Evolutionary conservation across 2,329 filamentous ascomycete genomes (phyloP).

Genomic region (Ophiosphaerella korrae): DNA sequence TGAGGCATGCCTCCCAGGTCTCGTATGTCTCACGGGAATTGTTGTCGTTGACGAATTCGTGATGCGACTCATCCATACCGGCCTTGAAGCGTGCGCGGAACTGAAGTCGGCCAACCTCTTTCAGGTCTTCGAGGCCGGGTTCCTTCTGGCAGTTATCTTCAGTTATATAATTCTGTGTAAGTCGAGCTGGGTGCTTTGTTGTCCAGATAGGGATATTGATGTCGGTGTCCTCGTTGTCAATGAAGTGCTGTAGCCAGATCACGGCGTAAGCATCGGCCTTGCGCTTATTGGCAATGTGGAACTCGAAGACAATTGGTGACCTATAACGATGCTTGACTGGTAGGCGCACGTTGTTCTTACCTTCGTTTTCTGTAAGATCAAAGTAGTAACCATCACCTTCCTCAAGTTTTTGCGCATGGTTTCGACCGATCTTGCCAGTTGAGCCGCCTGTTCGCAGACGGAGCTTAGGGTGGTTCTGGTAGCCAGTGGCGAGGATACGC

Average conservation of each 20-base stretch:
- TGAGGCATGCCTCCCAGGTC: slow-evolving; percentile 88
- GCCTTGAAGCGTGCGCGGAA: slow-evolving; percentile 86
- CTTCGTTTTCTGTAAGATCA: slow-evolving; percentile 59
- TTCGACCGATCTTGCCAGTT: slow-evolving; percentile 69
- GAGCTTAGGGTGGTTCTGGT: slow-evolving; percentile 68
- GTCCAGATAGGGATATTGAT: slow-evolving; percentile 92
- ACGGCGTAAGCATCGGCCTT: slow-evolving; percentile 75
- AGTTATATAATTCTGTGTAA: slow-evolving; percentile 92
- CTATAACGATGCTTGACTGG: slow-evolving; percentile 91
- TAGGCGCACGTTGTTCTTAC: slow-evolving; percentile 67
- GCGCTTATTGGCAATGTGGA: slow-evolving; percentile 72
- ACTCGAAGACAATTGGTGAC: slow-evolving; percentile 87
- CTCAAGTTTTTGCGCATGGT: slow-evolving; percentile 63
- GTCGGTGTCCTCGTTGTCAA: slow-evolving; percentile 76
- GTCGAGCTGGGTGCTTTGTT: slow-evolving; percentile 72
- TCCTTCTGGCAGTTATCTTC: slow-evolving; percentile 71
- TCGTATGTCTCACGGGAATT: slow-evolving; percentile 91
- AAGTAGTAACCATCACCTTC: slow-evolving; percentile 66
- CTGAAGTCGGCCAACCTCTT: slow-evolving; percentile 78
- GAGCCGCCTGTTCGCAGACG: slow-evolving; percentile 84
- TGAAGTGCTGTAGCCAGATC: slow-evolving; percentile 84
- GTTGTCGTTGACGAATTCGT: slow-evolving; percentile 82
- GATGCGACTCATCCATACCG: slow-evolving; percentile 85
- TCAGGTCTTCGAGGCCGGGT: slow-evolving; percentile 75
- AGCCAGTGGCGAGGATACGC: slow-evolving; percentile 68